These are phyloP conservation scores for Citrus hindsii DNA, from an alignment of 345 rosid genomes.

Conservation along the genomic window DNA sequence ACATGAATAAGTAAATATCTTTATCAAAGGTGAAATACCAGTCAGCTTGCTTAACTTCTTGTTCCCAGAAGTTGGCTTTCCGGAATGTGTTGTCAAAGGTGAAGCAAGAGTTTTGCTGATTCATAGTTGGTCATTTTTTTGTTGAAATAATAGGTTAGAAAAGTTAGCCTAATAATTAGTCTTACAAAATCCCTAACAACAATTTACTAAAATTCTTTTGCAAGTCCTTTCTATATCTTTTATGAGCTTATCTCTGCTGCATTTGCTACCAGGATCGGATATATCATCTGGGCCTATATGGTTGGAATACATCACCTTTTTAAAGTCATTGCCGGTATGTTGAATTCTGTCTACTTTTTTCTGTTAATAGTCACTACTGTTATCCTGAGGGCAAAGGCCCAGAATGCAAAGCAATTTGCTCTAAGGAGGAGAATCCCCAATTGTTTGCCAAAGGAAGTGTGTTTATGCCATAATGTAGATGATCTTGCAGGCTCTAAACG, in stretches of 20 bases:
- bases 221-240: background rate
- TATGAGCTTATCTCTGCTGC: slow-evolving; percentile 21
- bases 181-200: background rate
- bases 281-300: slow-evolving; percentile 91
- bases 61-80: slow-evolving; percentile 1
- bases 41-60: background rate
- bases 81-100: background rate
- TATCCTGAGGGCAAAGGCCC: background rate
- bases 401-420: background rate
- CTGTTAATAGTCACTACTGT: background rate
- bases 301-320: slow-evolving; percentile 82
- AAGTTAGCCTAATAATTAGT: background rate
- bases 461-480: slow-evolving; percentile 10
- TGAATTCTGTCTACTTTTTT: slow-evolving; percentile 24
- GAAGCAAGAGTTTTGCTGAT: background rate
- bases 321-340: slow-evolving; percentile 80
- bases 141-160: background rate
- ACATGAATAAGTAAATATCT: background rate
- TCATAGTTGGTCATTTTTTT: background rate
- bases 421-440: background rate
- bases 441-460: slow-evolving; percentile 1
- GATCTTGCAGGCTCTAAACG: slow-evolving; percentile 53
- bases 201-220: background rate
- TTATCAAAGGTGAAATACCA: background rate
- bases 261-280: slow-evolving; percentile 68